Conservation (phyloP, 2,329 filamentous ascomycete genomes). For the Sporothrix schenckii region DNA sequence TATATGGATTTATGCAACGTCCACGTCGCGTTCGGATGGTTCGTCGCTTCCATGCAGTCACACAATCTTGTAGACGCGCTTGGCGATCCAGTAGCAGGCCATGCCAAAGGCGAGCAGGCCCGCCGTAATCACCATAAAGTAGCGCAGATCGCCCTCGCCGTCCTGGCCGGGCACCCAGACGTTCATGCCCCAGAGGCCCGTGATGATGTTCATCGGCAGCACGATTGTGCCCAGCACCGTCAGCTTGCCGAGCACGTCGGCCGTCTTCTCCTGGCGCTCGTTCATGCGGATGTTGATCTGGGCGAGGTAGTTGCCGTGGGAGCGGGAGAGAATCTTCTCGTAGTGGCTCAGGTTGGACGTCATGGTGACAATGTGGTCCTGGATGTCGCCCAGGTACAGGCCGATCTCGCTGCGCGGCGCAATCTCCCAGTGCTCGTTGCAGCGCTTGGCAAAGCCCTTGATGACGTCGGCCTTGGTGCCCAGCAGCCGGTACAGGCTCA, state of each 20-base stretch:
- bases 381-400: conserved; percentile 96
- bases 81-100: conserved; percentile 78
- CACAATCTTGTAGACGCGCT: conserved; percentile 80
- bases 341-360: conserved; percentile 94
- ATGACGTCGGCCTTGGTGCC: conserved; percentile 99
- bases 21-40: background rate
- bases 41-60: conserved; percentile 41
- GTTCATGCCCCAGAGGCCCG: conserved; percentile 99
- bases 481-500: conserved; percentile 88
- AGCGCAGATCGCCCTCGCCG: conserved; percentile 70
- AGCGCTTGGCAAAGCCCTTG: conserved; percentile 97
- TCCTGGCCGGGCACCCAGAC: conserved; percentile 93
- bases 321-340: conserved; percentile 88
- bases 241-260: conserved; percentile 90
- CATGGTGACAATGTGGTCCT: conserved; percentile 99
- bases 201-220: conserved; percentile 98
- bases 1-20: no score
- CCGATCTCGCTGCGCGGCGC: conserved; percentile 94
- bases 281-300: conserved; percentile 99
- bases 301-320: conserved; percentile 96
- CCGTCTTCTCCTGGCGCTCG: conserved; percentile 92
- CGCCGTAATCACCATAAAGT: conserved; percentile 75
- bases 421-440: conserved; percentile 97
- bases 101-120: conserved; percentile 78
- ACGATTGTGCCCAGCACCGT: conserved; percentile 97